Conservation (phyloP, 176 grass and related monocot genomes). For the Triticum urartu region DNA sequence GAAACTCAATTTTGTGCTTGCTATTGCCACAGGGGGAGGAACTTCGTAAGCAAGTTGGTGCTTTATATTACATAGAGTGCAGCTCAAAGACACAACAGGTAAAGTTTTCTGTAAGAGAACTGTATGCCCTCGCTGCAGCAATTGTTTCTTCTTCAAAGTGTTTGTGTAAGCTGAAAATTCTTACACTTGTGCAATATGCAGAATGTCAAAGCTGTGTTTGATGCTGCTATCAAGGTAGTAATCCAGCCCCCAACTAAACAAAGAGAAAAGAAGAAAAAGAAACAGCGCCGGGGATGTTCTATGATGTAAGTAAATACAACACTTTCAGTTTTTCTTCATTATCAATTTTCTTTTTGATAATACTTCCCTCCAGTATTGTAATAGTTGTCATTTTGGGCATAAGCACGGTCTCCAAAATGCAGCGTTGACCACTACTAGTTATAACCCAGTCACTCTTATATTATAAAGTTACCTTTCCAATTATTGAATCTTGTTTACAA, state of each 20-base stretch:
- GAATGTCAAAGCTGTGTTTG: slow-evolving; percentile 99
- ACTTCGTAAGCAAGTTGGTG: slow-evolving; percentile 89
- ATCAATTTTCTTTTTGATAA: slow-evolving; percentile 14
- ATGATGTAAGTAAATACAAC: slow-evolving; percentile 54
- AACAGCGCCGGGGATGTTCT: slow-evolving; percentile 56
- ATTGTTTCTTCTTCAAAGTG: background rate
- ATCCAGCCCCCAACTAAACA: slow-evolving; percentile 87
- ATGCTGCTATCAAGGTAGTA: slow-evolving; percentile 99
- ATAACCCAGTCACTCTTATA: background rate
- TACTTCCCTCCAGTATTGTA: background rate
- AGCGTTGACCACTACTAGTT: background rate
- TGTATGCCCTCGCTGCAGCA: background rate
- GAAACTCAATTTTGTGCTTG: background rate
- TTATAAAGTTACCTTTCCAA: background rate
- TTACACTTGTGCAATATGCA: slow-evolving; percentile 41
- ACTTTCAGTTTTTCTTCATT: background rate
- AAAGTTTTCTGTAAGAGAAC: slow-evolving; percentile 12
- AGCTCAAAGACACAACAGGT: slow-evolving; percentile 99
- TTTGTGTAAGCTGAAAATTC: slow-evolving; percentile 5
- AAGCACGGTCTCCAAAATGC: background rate
- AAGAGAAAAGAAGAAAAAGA: slow-evolving; percentile 99
- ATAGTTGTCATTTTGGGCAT: background rate
- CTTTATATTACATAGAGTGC: slow-evolving; percentile 91
- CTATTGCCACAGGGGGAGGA: slow-evolving; percentile 69
- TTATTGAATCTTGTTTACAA: background rate